Conservation (phyloP, 1,284 basidiomycete genomes). For the Mycosarcoma mackinlayi region DNA sequence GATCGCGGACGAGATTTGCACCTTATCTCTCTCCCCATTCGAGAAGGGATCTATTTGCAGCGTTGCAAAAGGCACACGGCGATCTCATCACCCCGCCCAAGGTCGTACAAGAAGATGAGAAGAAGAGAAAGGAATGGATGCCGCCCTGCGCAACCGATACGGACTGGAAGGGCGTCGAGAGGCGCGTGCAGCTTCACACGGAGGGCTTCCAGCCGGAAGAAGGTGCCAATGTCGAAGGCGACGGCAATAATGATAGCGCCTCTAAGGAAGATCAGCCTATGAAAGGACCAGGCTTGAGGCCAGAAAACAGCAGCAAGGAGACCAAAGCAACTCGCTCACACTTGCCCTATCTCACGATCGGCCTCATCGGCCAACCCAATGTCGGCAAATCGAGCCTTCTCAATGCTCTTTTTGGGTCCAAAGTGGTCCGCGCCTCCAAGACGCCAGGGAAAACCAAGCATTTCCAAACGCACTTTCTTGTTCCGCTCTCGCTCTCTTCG, state of each 20-base stretch:
- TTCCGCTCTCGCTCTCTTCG: constrained; percentile 75
- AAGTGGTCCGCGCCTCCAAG: constrained; percentile 83
- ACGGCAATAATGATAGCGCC: background rate
- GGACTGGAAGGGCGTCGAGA: constrained; percentile 51
- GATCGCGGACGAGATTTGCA: constrained; percentile 39
- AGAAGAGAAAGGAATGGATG: constrained; percentile 76
- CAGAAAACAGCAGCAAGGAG: background rate
- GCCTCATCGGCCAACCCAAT: constrained; percentile 78
- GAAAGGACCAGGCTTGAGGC: background rate
- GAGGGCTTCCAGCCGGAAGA: constrained; percentile 15
- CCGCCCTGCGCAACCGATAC: constrained; percentile 69
- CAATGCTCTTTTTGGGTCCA: constrained; percentile 87
- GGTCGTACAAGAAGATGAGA: constrained; percentile 72
- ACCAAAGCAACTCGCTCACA: constrained; percentile 22
- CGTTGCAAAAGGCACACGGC: constrained; percentile 77
- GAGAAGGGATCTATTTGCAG: constrained; percentile 72
- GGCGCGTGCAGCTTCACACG: constrained; percentile 38
- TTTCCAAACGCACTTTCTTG: constrained; percentile 89
- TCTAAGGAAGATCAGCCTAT: background rate
- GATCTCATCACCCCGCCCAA: constrained; percentile 79
- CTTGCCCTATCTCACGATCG: constrained; percentile 50
- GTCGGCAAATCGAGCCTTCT: constrained; percentile 91
- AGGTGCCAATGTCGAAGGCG: background rate
- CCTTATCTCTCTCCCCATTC: constrained; percentile 47
- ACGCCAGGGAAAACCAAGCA: constrained; percentile 96